phyloP scores from a whole-genome alignment of 164 flowering plant species.

The Vitis cinerea region DNA sequence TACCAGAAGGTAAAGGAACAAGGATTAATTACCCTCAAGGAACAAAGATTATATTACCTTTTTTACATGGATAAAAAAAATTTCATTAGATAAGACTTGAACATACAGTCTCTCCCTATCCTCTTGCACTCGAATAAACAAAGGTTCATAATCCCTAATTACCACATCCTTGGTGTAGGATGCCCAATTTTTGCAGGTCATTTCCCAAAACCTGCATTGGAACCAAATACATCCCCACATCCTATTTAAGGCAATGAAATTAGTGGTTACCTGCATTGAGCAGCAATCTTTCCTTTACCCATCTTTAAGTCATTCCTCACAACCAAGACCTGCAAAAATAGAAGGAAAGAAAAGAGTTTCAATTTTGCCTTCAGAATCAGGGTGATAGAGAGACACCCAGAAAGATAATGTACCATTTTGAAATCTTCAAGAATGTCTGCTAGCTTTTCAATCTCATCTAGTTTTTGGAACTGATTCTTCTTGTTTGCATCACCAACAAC shows the following conservation, averaged over 20 bases:
- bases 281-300: constrained; percentile 99
- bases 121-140: too few relatives aligned
- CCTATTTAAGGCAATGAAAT: not conserved
- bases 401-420: constrained; percentile 62
- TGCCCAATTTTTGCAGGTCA: too few relatives aligned
- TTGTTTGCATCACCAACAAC: constrained; percentile 16
- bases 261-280: constrained; percentile 84
- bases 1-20: not conserved
- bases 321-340: constrained; percentile 63
- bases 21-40: too few relatives aligned
- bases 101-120: too few relatives aligned
- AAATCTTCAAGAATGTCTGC: constrained; percentile 87
- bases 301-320: constrained; percentile 97
- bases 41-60: too few relatives aligned
- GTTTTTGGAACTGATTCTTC: constrained; percentile 36
- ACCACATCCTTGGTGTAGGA: too few relatives aligned
- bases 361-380: not conserved
- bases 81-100: too few relatives aligned
- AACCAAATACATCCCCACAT: too few relatives aligned
- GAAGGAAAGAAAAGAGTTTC: constrained; percentile 1
- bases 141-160: too few relatives aligned
- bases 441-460: constrained; percentile 78
- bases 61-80: too few relatives aligned
- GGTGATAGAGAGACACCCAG: constrained; percentile 5
- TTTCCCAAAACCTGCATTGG: too few relatives aligned